A percentile compares a stretch with the other conserved stretches of the same genome.
Conservation (phyloP, 179 eudicot genomes). For the Carnegiea gigantea region DNA sequence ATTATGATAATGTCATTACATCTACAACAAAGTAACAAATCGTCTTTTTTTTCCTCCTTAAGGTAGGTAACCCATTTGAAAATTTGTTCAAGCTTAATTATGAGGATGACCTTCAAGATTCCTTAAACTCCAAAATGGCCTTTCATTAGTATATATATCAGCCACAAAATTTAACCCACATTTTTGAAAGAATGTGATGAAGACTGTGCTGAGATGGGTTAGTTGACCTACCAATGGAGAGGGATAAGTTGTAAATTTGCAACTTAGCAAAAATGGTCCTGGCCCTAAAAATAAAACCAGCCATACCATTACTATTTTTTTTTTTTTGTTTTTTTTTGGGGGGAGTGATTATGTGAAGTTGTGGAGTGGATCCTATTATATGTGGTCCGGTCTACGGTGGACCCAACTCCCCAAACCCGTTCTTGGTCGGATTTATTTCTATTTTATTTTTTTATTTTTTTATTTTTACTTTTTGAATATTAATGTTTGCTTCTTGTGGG, state of each 20-base stretch:
- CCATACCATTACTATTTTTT: neutral
- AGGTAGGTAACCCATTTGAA: no score
- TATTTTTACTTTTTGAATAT: neutral
- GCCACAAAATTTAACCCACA: neutral
- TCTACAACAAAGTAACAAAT: no score
- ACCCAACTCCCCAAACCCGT: neutral
- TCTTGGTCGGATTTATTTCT: neutral
- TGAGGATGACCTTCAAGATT: no score
- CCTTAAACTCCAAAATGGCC: neutral
- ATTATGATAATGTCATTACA: no score
- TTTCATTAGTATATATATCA: neutral
- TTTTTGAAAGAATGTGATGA: neutral
- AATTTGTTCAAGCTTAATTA: neutral
- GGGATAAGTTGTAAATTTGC: neutral
- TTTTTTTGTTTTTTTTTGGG: no score
- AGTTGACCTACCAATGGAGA: constrained; percentile 2
- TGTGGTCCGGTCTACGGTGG: neutral
- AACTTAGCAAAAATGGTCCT: neutral
- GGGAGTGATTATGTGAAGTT: neutral
- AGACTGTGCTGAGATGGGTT: neutral
- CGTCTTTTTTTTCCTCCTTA: no score
- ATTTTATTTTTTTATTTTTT: neutral
- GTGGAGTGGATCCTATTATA: neutral
- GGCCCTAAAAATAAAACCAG: neutral
- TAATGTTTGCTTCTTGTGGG: neutral